Evolutionary conservation across 2,329 filamentous ascomycete species (phyloP).

Genomic region (Chrysoporthe puriensis): DNA sequence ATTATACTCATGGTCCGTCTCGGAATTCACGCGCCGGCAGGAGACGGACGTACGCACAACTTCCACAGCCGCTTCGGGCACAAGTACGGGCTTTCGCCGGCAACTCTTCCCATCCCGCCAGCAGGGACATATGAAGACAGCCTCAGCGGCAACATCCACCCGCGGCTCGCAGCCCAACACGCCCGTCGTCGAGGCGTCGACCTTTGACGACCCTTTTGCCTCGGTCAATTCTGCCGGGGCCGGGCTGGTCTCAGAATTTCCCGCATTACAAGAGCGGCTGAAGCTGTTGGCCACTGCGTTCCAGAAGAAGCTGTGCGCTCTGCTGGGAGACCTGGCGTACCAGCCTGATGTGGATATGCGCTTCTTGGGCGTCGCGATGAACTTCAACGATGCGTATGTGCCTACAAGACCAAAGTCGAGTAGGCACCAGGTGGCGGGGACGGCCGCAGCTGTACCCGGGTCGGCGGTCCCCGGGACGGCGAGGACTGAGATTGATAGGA

Average conservation of each 20-base stretch:
- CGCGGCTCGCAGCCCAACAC: conserved; percentile 35
- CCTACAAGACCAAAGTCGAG: conserved; percentile 58
- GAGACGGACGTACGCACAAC: conserved; percentile 77
- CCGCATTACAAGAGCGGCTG: conserved; percentile 75
- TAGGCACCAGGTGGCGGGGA: conserved; percentile 23
- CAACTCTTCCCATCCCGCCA: conserved; percentile 21
- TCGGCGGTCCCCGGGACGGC: conserved; percentile 13
- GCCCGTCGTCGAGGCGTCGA: conserved; percentile 24
- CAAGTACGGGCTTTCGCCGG: neutral
- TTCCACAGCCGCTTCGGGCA: conserved; percentile 3
- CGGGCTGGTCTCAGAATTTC: conserved; percentile 65
- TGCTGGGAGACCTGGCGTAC: conserved; percentile 88
- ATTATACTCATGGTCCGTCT: conserved; percentile 91
- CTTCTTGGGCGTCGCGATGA: conserved; percentile 96
- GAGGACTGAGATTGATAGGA: conserved; percentile 15
- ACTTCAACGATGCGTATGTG: conserved; percentile 97
- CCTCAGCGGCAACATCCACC: conserved; percentile 29
- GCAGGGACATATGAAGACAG: conserved; percentile 29
- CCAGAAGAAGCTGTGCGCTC: conserved; percentile 72
- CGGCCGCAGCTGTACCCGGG: conserved; percentile 11
- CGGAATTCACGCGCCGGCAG: conserved; percentile 90
- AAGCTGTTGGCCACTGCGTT: conserved; percentile 76
- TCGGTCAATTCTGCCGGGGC: conserved; percentile 57
- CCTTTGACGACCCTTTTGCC: conserved; percentile 31
- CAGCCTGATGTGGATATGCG: conserved; percentile 95